phyloP scores from a whole-genome alignment of 345 rosid species.

The Bruguiera parviflora region DNA sequence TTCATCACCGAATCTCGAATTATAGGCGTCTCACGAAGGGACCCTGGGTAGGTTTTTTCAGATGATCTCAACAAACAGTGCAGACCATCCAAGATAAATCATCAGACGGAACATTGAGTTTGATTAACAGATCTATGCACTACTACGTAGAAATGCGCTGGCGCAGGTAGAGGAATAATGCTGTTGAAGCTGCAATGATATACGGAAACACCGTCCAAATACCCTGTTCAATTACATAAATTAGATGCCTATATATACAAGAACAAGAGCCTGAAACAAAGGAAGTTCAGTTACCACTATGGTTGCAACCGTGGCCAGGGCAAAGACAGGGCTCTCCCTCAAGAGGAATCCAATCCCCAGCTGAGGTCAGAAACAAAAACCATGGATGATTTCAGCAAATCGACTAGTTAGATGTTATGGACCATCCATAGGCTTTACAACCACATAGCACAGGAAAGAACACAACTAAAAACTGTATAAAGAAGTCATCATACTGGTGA shows the following conservation, averaged over 20 bases:
- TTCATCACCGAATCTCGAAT: too few species aligned
- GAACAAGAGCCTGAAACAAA: neutral
- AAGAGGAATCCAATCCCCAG: conserved; percentile 64
- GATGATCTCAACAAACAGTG: too few species aligned
- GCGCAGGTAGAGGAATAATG: conserved; percentile 48
- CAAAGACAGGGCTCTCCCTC: conserved; percentile 70
- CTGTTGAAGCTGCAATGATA: conserved; percentile 64
- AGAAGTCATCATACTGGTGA: too few species aligned
- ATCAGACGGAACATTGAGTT: too few species aligned
- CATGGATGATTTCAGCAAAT: conserved; percentile 7
- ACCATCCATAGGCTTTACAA: neutral
- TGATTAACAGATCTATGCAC: neutral
- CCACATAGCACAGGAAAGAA: neutral
- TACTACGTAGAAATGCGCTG: conserved; percentile 30
- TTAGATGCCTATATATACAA: conserved; percentile 7
- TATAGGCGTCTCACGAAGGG: too few species aligned
- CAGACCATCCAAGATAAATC: too few species aligned
- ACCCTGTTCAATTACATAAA: conserved; percentile 46
- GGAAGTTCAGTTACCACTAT: conserved; percentile 51
- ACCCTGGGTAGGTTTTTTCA: too few species aligned
- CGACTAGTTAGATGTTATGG: neutral
- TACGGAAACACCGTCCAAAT: conserved; percentile 80
- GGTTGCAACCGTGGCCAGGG: conserved; percentile 75
- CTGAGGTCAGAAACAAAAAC: conserved; percentile 35
- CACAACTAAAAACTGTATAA: too few species aligned